A percentile compares a stretch with the other conserved stretches of the same genome.
Conservation (phyloP, 2,329 filamentous ascomycete species). For the Monilinia fructicola region DNA sequence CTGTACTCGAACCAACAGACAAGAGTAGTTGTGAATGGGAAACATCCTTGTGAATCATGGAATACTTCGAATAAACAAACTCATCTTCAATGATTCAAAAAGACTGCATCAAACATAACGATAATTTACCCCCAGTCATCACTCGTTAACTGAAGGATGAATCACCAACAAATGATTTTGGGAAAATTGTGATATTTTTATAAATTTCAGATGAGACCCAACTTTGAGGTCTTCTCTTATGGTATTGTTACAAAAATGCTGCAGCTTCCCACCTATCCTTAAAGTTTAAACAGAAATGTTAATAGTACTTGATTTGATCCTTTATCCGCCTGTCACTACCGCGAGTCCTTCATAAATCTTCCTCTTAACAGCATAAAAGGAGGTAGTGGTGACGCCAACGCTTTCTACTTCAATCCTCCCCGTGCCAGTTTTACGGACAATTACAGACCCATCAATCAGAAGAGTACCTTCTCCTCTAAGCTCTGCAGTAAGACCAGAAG, state of each 20-base stretch:
- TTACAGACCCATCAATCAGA: constrained; percentile 82
- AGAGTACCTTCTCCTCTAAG: constrained; percentile 92
- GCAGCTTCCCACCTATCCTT: constrained; percentile 12
- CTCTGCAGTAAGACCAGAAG: constrained; percentile 80
- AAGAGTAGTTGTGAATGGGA: constrained; percentile 8
- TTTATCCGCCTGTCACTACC: constrained; percentile 57
- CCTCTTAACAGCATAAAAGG: constrained; percentile 83
- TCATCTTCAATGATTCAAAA: constrained; percentile 2
- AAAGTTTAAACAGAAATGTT: not conserved
- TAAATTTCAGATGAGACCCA: not conserved
- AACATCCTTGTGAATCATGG: constrained; percentile 12
- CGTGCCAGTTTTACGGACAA: constrained; percentile 83
- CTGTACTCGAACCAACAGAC: not conserved
- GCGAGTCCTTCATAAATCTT: constrained; percentile 94
- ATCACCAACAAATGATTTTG: not conserved
- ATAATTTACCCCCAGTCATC: not conserved
- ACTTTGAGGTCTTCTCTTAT: constrained; percentile 9
- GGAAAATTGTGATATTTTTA: not conserved
- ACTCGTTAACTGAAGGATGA: not conserved
- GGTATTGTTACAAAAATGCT: constrained; percentile 22
- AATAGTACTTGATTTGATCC: constrained; percentile 8
- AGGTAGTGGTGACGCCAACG: constrained; percentile 61
- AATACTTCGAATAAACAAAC: not conserved
- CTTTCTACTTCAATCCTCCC: constrained; percentile 87
- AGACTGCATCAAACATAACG: not conserved